phyloP scores from a whole-genome alignment of 768 basidiomycete genomes.

The Solioccasus polychromus region DNA sequence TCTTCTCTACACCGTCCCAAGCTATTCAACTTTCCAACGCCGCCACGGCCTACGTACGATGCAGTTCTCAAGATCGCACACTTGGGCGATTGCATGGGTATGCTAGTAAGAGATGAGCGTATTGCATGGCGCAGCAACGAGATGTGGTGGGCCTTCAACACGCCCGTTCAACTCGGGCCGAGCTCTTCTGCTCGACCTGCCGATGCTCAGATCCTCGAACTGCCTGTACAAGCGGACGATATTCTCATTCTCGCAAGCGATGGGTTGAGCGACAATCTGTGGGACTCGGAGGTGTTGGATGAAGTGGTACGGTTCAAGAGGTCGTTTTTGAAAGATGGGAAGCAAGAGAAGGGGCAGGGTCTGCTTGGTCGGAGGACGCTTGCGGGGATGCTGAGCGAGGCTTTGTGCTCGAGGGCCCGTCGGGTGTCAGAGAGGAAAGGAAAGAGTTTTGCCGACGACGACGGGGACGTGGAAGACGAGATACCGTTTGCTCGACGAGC shows the following conservation, averaged over 20 bases:
- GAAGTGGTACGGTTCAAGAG: slow-evolving; percentile 64
- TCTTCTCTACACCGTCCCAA: slow-evolving; percentile 19
- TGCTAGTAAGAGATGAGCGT: slow-evolving; percentile 75
- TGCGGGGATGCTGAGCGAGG: slow-evolving; percentile 73
- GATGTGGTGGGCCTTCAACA: slow-evolving; percentile 88
- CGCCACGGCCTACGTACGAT: slow-evolving; percentile 40
- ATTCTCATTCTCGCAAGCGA: slow-evolving; percentile 81
- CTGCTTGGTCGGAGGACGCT: slow-evolving; percentile 51
- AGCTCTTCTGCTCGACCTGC: slow-evolving; percentile 57
- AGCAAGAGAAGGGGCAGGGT: slow-evolving; percentile 14
- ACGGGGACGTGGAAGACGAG: slow-evolving; percentile 41
- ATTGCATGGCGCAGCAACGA: slow-evolving; percentile 87
- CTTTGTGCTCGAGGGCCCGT: slow-evolving; percentile 75
- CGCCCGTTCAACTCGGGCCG: slow-evolving; percentile 64
- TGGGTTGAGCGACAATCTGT: slow-evolving; percentile 82
- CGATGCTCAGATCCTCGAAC: slow-evolving; percentile 65
- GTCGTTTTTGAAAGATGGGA: slow-evolving; percentile 30
- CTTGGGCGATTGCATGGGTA: slow-evolving; percentile 84
- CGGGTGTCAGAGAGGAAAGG: slow-evolving; percentile 56
- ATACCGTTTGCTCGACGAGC: slow-evolving; percentile 87
- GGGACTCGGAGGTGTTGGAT: slow-evolving; percentile 85
- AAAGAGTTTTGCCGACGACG: slow-evolving; percentile 21
- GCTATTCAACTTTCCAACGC: slow-evolving; percentile 14
- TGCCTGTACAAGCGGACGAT: slow-evolving; percentile 69
- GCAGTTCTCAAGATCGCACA: slow-evolving; percentile 80